These are phyloP conservation scores for Micromonas commoda DNA, from an alignment of 139 green algal species.

Conservation along the genomic window DNA sequence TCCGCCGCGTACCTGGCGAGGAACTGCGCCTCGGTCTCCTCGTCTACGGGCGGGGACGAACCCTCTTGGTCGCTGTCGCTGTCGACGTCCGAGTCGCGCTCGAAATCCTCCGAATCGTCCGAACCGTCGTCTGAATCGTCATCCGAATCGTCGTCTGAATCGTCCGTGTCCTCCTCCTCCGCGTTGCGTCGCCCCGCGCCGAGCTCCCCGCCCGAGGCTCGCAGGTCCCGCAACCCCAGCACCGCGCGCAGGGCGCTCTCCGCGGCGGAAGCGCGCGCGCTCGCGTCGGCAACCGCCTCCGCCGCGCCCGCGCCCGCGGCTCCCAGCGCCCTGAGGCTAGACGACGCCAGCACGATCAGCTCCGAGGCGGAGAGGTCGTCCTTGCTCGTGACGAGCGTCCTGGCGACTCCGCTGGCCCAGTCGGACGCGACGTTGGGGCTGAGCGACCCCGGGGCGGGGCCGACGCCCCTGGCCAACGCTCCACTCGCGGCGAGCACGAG, in stretches of 20 bases:
- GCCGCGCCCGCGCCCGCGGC: too few relatives aligned
- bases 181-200: not conserved
- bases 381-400: not conserved
- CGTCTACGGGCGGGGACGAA: not conserved
- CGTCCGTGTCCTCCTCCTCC: not conserved
- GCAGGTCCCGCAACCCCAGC: not conserved
- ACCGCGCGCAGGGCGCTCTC: not conserved
- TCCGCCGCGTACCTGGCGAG: not conserved
- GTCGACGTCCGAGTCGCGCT: not conserved
- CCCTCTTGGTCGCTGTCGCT: not conserved
- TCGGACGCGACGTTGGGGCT: not conserved
- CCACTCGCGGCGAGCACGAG: not conserved
- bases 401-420: not conserved
- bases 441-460: not conserved
- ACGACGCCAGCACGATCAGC: not conserved
- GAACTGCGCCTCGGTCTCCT: not conserved
- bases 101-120: not conserved
- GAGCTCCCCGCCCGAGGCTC: not conserved
- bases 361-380: not conserved
- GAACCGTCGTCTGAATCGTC: slow-evolving; percentile 1
- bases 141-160: not conserved
- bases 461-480: not conserved
- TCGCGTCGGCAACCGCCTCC: not conserved
- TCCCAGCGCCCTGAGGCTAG: not conserved
- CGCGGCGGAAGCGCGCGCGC: too few relatives aligned